Evolutionary conservation across 176 grass and related monocot species (phyloP), one percentile per base, ranked within the genome.

Genomic region (Aegilops umbellulata): DNA sequence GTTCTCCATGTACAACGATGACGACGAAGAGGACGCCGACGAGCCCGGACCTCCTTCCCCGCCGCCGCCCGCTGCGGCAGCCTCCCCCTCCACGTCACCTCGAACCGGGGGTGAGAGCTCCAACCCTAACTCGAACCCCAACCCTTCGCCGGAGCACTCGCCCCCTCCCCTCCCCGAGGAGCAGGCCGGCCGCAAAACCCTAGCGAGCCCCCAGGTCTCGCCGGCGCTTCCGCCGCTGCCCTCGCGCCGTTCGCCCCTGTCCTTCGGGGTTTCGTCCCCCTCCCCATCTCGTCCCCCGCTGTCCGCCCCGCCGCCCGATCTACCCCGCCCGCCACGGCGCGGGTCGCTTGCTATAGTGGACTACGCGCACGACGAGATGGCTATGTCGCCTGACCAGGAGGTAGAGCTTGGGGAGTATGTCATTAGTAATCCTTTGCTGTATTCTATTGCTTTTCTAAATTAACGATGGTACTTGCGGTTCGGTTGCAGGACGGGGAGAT

Each of bases 1-100:
- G 44, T 91, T 97, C 92, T 97, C 94, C 73, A 90, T 94, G 94
- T 97, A 97, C 90, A 87, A 88, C 82, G 91, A 96, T 63, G 93
- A 94, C 75, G 92, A 94, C 39, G 93, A 95, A n/a, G 94, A 97
- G 24, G 94, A 97, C 23, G 72, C 23, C 24, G 80, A 93, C 80
- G 89, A 89, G 79, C 67, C 85, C 78, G 68, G 41, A 6, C 53
- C 74, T 14, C 60, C 72, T 82, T 88, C 88, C 23, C 74, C 67
- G 9, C 34, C 71, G 64, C 84, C 60, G 38, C 61, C 74, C 20
- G 31, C 81, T 15, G 63, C 35, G 46, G 46, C 47, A 19, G 7
- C 87, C 81, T 89, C 89, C 80, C 88, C 76, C 41, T 57, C 90
- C 58, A 44, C 74, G 19, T 66, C 65, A 74, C 60, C 83, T 80